phyloP scores from a whole-genome alignment of 2,329 filamentous ascomycete genomes.

The Pseudogymnoascus pannorum region DNA sequence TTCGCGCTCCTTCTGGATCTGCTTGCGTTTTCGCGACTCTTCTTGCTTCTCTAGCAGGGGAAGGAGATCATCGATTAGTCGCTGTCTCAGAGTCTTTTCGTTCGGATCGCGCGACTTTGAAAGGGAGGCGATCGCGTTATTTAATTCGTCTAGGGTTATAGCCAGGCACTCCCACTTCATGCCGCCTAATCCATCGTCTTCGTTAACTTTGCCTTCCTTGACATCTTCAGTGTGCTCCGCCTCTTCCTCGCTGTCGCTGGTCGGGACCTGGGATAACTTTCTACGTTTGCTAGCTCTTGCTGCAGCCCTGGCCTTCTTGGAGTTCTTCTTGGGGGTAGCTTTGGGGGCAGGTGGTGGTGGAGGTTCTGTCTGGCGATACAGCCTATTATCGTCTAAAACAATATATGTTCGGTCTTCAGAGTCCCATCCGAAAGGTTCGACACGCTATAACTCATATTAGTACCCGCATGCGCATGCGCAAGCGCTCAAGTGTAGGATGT shows the following conservation, averaged over 20 bases:
- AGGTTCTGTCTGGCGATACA: slow-evolving; percentile 82
- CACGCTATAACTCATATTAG: slow-evolving; percentile 41
- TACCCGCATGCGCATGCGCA: background rate
- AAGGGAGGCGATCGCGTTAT: slow-evolving; percentile 61
- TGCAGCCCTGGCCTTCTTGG: slow-evolving; percentile 56
- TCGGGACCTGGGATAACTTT: slow-evolving; percentile 44
- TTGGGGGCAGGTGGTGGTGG: slow-evolving; percentile 50
- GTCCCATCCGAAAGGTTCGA: slow-evolving; percentile 85
- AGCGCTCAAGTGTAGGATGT: slow-evolving; percentile 28
- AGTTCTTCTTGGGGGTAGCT: slow-evolving; percentile 57
- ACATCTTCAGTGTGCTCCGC: slow-evolving; percentile 32
- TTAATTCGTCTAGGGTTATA: slow-evolving; percentile 71
- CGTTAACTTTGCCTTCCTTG: slow-evolving; percentile 25
- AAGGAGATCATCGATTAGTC: slow-evolving; percentile 69
- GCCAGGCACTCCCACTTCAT: slow-evolving; percentile 90
- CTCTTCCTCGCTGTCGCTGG: slow-evolving; percentile 34
- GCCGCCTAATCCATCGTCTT: slow-evolving; percentile 61
- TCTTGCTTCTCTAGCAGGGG: slow-evolving; percentile 77
- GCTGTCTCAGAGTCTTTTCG: slow-evolving; percentile 68
- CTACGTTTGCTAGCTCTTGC: slow-evolving; percentile 66
- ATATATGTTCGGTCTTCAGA: slow-evolving; percentile 79
- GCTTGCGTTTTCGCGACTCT: slow-evolving; percentile 64
- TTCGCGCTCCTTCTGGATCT: slow-evolving; percentile 65
- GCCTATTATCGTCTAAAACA: slow-evolving; percentile 84
- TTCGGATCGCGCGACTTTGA: slow-evolving; percentile 74